Evolutionary conservation across 2,329 filamentous ascomycete species (phyloP).

Genomic region (Zarea fungicola): DNA sequence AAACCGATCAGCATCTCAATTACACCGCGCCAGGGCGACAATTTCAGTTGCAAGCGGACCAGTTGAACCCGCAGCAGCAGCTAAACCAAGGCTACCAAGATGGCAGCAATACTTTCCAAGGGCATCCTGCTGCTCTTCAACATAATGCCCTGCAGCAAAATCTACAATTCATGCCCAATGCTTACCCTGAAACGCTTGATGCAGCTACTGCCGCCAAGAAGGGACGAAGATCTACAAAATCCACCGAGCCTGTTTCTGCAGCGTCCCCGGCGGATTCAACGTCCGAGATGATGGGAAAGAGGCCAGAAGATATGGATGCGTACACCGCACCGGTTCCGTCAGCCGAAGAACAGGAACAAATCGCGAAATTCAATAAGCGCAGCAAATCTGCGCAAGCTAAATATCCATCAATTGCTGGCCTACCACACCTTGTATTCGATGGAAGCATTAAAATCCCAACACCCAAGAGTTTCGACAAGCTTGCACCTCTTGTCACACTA

Average conservation of each 20-base stretch:
- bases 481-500: slow-evolving; percentile 37
- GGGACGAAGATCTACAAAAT: slow-evolving; percentile 8
- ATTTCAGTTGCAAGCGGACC: slow-evolving; percentile 7
- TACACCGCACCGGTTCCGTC: slow-evolving; percentile 27
- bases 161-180: slow-evolving; percentile 15
- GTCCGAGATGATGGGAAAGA: slow-evolving; percentile 25
- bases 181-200: background rate
- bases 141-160: slow-evolving; percentile 10
- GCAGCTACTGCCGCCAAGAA: background rate
- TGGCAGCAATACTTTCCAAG: background rate
- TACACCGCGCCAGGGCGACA: slow-evolving; percentile 11
- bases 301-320: slow-evolving; percentile 30
- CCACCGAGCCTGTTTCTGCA: slow-evolving; percentile 17
- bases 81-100: background rate
- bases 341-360: slow-evolving; percentile 29
- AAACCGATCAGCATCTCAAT: slow-evolving; percentile 7
- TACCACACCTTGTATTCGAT: slow-evolving; percentile 33
- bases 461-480: slow-evolving; percentile 41
- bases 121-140: background rate
- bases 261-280: slow-evolving; percentile 22
- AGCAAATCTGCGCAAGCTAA: slow-evolving; percentile 32
- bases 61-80: slow-evolving; percentile 8
- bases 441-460: slow-evolving; percentile 37
- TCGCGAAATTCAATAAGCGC: slow-evolving; percentile 35
- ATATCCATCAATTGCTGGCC: slow-evolving; percentile 34